A percentile compares a stretch with the other conserved stretches of the same genome.
phyloP scores from a whole-genome alignment of 2,329 filamentous ascomycete genomes.

The Colletotrichum sp. region DNA sequence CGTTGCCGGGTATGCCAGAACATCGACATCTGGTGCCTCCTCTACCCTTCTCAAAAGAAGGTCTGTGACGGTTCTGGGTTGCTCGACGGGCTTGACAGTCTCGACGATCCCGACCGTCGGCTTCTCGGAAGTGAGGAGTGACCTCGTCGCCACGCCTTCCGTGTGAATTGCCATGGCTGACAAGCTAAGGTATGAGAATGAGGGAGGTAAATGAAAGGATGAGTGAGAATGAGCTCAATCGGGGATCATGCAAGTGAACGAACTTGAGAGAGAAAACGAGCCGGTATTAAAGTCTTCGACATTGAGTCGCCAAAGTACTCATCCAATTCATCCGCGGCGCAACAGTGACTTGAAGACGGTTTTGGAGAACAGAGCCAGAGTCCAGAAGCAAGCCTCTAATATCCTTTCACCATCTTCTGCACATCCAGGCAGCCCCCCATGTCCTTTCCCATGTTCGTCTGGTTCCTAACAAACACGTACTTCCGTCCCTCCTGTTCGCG shows the following conservation, averaged over 20 bases:
- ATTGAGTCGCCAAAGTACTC: background rate
- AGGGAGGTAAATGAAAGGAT: background rate
- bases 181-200: background rate
- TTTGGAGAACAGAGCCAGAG: background rate
- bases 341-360: background rate
- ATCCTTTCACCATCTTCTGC: background rate
- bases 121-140: slow-evolving; percentile 1
- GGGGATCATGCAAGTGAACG: background rate
- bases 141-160: slow-evolving; percentile 1
- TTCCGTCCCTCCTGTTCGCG: slow-evolving; percentile 4
- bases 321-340: background rate
- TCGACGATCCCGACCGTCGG: slow-evolving; percentile 5
- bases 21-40: slow-evolving; percentile 9
- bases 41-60: background rate
- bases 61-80: background rate
- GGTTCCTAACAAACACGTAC: background rate
- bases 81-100: slow-evolving; percentile 7
- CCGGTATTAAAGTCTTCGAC: background rate
- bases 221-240: background rate
- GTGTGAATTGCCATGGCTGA: slow-evolving; percentile 6
- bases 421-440: background rate
- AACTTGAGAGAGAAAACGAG: background rate
- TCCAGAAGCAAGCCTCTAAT: background rate
- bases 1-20: slow-evolving; percentile 27
- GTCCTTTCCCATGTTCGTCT: background rate